phyloP scores from a whole-genome alignment of 768 basidiomycete genomes.

The Crucibulum laeve region DNA sequence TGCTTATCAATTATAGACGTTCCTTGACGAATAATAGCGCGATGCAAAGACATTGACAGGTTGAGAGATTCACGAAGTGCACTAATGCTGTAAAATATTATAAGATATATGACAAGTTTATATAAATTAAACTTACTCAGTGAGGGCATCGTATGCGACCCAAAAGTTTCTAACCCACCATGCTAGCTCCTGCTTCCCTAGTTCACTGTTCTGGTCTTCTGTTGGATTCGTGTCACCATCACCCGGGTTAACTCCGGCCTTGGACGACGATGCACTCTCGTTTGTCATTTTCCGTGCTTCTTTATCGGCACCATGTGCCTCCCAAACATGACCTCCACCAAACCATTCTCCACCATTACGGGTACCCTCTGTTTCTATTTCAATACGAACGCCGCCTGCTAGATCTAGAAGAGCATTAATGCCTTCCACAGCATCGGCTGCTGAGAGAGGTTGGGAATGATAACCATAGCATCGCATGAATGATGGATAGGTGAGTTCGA shows the following conservation, averaged over 20 bases:
- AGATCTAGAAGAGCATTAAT: slow-evolving; percentile 85
- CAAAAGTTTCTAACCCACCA: slow-evolving; percentile 96
- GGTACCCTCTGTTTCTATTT: slow-evolving; percentile 85
- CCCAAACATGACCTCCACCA: slow-evolving; percentile 79
- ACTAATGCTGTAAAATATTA: slow-evolving; percentile 47
- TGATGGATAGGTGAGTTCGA: slow-evolving; percentile 91
- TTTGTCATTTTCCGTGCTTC: slow-evolving; percentile 21
- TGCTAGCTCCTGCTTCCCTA: slow-evolving; percentile 35
- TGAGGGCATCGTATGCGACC: slow-evolving; percentile 88
- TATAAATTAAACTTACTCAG: slow-evolving; percentile 61
- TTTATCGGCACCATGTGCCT: slow-evolving; percentile 36
- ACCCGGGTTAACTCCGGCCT: too few species aligned
- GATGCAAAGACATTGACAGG: slow-evolving; percentile 89
- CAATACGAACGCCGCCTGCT: slow-evolving; percentile 85
- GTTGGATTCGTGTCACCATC: slow-evolving; percentile 11
- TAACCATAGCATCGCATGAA: slow-evolving; percentile 93
- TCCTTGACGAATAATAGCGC: slow-evolving; percentile 91
- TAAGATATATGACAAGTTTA: neutral
- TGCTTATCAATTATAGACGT: slow-evolving; percentile 96
- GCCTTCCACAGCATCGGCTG: slow-evolving; percentile 91
- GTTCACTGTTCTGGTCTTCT: slow-evolving; percentile 23
- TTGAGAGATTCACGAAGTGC: slow-evolving; percentile 72
- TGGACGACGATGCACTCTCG: slow-evolving; percentile 10
- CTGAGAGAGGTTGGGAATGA: slow-evolving; percentile 80
- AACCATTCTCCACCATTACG: slow-evolving; percentile 97